Evolutionary conservation across 192 early-diverging fungal genomes (phyloP).

Genomic region (Lobosporangium transversale): DNA sequence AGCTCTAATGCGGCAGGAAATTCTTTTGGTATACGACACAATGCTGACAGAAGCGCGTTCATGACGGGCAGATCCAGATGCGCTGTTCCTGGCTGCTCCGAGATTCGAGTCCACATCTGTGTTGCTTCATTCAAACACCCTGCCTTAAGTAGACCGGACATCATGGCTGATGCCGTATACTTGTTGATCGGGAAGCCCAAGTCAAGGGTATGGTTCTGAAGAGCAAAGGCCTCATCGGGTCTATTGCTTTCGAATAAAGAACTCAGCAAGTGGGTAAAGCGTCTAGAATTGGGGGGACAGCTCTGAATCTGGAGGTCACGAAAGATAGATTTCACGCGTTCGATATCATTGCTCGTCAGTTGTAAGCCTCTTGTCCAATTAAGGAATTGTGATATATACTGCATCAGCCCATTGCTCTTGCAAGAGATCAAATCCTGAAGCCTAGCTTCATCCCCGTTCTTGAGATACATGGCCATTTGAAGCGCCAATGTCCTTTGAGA

Average conservation of each 20-base stretch:
- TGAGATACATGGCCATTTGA: constrained; percentile 35
- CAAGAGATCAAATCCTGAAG: constrained; percentile 9
- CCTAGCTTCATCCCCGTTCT: constrained; percentile 10
- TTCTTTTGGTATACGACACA: constrained; percentile 15
- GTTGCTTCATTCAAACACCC: constrained; percentile 14
- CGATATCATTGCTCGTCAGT: constrained; percentile 10
- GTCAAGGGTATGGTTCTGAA: constrained; percentile 37
- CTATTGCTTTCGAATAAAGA: neutral
- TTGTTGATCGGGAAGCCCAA: constrained; percentile 21
- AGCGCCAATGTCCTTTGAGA: constrained; percentile 9
- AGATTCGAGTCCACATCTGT: constrained; percentile 9
- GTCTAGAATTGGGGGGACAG: constrained; percentile 24
- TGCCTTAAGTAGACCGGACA: constrained; percentile 30
- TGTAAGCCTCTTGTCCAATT: constrained; percentile 34
- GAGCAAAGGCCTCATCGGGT: constrained; percentile 14
- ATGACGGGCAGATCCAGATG: neutral
- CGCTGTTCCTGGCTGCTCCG: neutral
- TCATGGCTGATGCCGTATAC: constrained; percentile 13
- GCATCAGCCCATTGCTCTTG: neutral
- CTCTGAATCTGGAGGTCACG: neutral
- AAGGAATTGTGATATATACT: constrained; percentile 26
- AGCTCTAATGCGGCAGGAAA: constrained; percentile 11
- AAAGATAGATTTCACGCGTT: constrained; percentile 12
- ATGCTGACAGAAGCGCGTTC: constrained; percentile 26
- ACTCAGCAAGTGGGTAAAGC: constrained; percentile 22